Conservation (phyloP, 129 eudicot genomes). For the Arctium lappa region DNA sequence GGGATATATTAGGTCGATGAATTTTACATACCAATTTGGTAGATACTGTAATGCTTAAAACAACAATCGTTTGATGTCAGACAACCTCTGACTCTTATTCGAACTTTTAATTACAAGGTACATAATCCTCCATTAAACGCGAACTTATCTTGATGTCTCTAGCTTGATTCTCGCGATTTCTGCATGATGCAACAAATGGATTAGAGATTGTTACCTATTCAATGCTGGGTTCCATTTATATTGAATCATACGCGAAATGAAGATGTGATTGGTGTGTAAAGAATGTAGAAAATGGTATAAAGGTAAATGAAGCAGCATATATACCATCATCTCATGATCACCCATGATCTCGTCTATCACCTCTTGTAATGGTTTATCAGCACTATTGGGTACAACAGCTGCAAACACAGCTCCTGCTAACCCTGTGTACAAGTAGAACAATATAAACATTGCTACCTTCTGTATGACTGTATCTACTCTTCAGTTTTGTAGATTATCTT, state of each 20-base stretch:
- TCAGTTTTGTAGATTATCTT: not conserved
- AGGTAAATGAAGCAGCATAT: slow-evolving; percentile 15
- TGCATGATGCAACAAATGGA: slow-evolving; percentile 16
- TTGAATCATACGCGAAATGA: not conserved
- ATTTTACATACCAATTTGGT: not conserved
- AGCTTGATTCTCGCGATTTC: slow-evolving; percentile 31
- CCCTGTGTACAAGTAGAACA: slow-evolving; percentile 38
- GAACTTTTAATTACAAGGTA: slow-evolving; percentile 3
- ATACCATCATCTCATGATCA: slow-evolving; percentile 78
- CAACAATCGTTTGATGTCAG: not conserved
- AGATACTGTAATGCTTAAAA: not conserved
- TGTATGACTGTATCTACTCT: not conserved
- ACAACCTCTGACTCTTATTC: not conserved
- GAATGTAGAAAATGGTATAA: not conserved
- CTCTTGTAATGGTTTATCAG: slow-evolving; percentile 71
- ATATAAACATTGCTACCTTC: not conserved
- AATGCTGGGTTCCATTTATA: not conserved
- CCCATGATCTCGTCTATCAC: slow-evolving; percentile 93
- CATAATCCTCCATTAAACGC: not conserved
- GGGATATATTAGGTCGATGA: not conserved
- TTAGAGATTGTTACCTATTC: not conserved
- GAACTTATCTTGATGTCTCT: slow-evolving; percentile 3
- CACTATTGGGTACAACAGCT: slow-evolving; percentile 90
- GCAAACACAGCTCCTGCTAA: slow-evolving; percentile 80
- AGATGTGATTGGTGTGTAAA: not conserved